Conservation (phyloP, 176 grass and related monocot genomes). For the Oropetium thomaeum region DNA sequence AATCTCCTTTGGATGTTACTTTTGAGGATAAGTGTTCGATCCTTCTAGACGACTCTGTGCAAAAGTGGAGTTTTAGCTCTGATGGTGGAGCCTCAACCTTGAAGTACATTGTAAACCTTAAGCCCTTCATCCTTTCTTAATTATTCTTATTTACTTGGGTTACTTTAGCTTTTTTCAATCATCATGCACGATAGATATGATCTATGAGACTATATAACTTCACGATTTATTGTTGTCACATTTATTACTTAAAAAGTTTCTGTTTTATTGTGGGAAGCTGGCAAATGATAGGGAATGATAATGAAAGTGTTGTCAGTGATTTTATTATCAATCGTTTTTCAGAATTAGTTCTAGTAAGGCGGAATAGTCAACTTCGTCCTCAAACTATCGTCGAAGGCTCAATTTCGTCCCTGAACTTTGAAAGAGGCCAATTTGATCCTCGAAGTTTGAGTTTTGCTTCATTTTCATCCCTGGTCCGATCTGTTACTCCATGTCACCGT, state of each 20-base stretch:
- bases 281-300: slow-evolving; percentile 2
- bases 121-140: slow-evolving; percentile 35
- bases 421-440: too few species aligned
- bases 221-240: background rate
- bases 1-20: slow-evolving; percentile 39
- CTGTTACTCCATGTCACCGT: too few species aligned
- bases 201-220: slow-evolving; percentile 11
- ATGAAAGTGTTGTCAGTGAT: slow-evolving; percentile 12
- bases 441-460: too few species aligned
- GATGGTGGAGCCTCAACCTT: slow-evolving; percentile 74
- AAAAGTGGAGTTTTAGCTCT: slow-evolving; percentile 76
- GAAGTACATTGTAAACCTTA: slow-evolving; percentile 98
- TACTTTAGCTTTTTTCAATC: slow-evolving; percentile 20
- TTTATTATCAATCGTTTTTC: background rate
- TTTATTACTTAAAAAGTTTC: background rate
- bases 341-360: background rate
- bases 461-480: too few species aligned
- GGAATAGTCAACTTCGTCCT: too few species aligned
- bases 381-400: too few species aligned
- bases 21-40: slow-evolving; percentile 67
- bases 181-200: background rate
- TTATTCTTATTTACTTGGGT: slow-evolving; percentile 27
- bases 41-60: slow-evolving; percentile 69
- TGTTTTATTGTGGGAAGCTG: slow-evolving; percentile 19
- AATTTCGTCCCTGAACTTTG: too few species aligned